Conservation (phyloP, 305 asterid genomes). For the Striga hermonthica region DNA sequence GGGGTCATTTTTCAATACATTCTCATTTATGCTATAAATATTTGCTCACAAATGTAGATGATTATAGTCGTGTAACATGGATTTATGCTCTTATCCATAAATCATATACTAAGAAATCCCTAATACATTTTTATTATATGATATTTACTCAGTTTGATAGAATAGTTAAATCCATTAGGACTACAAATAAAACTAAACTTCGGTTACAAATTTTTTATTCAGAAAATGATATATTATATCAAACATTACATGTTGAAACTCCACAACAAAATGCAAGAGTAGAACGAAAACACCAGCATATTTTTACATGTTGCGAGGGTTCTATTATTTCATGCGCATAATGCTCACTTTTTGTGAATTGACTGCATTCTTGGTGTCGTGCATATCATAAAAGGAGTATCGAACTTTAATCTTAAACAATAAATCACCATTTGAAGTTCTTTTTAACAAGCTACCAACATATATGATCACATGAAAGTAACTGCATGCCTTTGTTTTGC, state of each 20-base stretch:
- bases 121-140: no score
- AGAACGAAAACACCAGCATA: background rate
- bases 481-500: background rate
- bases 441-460: background rate
- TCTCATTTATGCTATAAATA: background rate
- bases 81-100: background rate
- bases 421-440: background rate
- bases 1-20: background rate
- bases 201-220: background rate
- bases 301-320: background rate
- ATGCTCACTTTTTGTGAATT: no score
- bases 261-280: background rate
- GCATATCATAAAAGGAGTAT: background rate
- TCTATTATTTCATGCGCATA: background rate
- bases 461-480: background rate
- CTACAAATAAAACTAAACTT: background rate
- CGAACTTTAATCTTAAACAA: no score
- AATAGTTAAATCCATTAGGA: background rate
- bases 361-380: background rate
- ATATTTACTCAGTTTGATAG: background rate
- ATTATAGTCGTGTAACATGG: background rate
- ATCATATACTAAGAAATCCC: background rate
- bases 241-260: background rate
- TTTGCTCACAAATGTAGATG: background rate
- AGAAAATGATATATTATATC: background rate